Evolutionary conservation across 1,284 basidiomycete genomes (phyloP).

Genomic region (Ceratobasidium sp.): DNA sequence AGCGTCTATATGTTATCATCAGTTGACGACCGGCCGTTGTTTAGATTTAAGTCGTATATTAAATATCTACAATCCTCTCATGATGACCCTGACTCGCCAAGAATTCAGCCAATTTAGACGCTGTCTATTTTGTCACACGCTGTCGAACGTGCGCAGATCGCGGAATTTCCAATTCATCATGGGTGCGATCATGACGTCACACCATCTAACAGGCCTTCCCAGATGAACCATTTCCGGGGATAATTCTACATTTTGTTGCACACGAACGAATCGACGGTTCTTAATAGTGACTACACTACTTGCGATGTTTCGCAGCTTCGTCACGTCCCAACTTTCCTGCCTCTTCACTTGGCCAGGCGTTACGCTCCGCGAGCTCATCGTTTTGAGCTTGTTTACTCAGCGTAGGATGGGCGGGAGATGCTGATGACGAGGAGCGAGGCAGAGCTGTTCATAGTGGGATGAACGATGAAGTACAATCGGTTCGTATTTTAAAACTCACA

Average conservation of each 20-base stretch:
- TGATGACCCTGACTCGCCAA: too few species aligned
- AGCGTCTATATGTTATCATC: too few species aligned
- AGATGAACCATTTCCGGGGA: not conserved
- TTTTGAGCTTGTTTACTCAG: conserved; percentile 16
- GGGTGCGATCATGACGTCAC: conserved; percentile 7
- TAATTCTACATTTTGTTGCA: conserved; percentile 9
- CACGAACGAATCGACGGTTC: not conserved
- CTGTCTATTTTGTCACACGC: not conserved
- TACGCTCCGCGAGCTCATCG: conserved; percentile 38
- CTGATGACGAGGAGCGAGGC: conserved; percentile 30
- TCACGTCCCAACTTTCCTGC: conserved; percentile 43
- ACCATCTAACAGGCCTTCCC: not conserved
- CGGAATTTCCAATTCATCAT: not conserved
- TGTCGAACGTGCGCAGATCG: not conserved
- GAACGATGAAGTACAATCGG: not conserved
- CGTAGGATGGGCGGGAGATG: conserved; percentile 34
- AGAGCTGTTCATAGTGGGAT: not conserved
- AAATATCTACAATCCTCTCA: too few species aligned
- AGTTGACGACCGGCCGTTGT: too few species aligned
- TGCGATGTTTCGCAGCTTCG: conserved; percentile 37
- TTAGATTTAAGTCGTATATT: too few species aligned
- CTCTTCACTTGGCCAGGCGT: conserved; percentile 45
- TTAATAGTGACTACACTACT: not conserved
- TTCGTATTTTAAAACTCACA: not conserved
- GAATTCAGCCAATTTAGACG: not conserved